These are phyloP conservation scores for Serendipita indica DNA, from an alignment of 768 basidiomycete genomes.

Conservation along the genomic window DNA sequence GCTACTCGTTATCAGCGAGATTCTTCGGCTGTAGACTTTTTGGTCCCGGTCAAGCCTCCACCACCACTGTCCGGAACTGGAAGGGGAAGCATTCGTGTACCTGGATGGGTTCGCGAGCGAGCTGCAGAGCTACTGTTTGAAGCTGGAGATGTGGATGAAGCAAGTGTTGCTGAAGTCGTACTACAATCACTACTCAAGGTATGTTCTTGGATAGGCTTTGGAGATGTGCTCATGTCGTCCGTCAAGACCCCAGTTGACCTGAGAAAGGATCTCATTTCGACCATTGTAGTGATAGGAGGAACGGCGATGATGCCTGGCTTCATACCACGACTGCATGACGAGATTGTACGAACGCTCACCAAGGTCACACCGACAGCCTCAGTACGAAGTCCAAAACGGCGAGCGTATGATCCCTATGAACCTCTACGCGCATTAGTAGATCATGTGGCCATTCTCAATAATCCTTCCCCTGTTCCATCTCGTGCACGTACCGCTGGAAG, in stretches of 20 bases:
- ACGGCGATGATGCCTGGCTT: conserved; percentile 88
- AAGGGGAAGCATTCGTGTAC: conserved; percentile 64
- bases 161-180: conserved; percentile 67
- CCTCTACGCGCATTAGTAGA: conserved; percentile 53
- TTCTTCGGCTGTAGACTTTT: conserved; percentile 63
- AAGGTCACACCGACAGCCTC: conserved; percentile 25
- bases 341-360: conserved; percentile 51
- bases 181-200: conserved; percentile 72
- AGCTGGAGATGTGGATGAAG: conserved; percentile 77
- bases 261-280: conserved; percentile 65
- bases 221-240: neutral
- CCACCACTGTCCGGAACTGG: conserved; percentile 47
- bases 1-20: conserved; percentile 43
- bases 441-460: conserved; percentile 72
- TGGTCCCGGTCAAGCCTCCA: conserved; percentile 54
- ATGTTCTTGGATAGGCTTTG: conserved; percentile 14
- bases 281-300: conserved; percentile 77
- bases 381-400: conserved; percentile 24
- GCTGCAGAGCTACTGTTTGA: conserved; percentile 85
- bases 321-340: conserved; percentile 70
- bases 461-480: conserved; percentile 47
- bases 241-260: conserved; percentile 77
- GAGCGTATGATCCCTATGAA: conserved; percentile 60
- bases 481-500: conserved; percentile 56
- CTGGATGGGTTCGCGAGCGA: conserved; percentile 90